Conservation (phyloP, 352 stramenopile species). For the Phytopythium vexans region DNA sequence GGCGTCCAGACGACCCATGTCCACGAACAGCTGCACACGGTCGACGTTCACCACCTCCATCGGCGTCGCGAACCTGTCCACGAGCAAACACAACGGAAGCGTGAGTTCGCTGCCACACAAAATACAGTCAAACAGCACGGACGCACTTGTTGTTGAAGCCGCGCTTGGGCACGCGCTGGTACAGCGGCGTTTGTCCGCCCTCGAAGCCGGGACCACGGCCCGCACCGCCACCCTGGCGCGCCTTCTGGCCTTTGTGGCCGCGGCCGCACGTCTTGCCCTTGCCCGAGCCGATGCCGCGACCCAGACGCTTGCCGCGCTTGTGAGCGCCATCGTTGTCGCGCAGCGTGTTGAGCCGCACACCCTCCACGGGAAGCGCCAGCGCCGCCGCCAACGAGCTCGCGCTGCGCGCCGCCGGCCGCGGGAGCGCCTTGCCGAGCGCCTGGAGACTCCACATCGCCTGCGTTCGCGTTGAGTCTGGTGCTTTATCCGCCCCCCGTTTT, state of each 20-base stretch:
- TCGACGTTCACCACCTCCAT: constrained; percentile 94
- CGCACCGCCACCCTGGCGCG: constrained; percentile 82
- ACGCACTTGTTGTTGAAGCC: constrained; percentile 94
- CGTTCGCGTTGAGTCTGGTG: background rate
- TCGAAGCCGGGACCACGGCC: constrained; percentile 93
- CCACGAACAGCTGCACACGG: constrained; percentile 94
- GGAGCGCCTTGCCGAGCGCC: constrained; percentile 50
- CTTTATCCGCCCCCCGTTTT: background rate
- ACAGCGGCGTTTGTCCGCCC: constrained; percentile 97
- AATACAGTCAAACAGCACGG: constrained; percentile 3
- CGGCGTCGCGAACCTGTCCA: constrained; percentile 57
- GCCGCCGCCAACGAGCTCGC: constrained; percentile 53
- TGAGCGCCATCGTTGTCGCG: constrained; percentile 83
- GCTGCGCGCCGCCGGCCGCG: constrained; percentile 21
- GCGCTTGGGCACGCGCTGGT: constrained; percentile 96
- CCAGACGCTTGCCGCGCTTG: constrained; percentile 90
- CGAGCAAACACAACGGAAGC: background rate
- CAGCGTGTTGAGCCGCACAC: constrained; percentile 82
- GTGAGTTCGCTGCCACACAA: constrained; percentile 17
- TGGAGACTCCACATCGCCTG: constrained; percentile 53
- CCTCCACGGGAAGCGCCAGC: constrained; percentile 27
- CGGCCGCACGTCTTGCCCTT: constrained; percentile 94
- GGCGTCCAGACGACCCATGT: constrained; percentile 94
- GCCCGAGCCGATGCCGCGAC: constrained; percentile 90
- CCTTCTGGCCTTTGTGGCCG: constrained; percentile 98